Percentiles rank a stretch among this genome's conserved stretches.
Conservation (phyloP, 768 basidiomycete species). For the Termitomyces sp. region DNA sequence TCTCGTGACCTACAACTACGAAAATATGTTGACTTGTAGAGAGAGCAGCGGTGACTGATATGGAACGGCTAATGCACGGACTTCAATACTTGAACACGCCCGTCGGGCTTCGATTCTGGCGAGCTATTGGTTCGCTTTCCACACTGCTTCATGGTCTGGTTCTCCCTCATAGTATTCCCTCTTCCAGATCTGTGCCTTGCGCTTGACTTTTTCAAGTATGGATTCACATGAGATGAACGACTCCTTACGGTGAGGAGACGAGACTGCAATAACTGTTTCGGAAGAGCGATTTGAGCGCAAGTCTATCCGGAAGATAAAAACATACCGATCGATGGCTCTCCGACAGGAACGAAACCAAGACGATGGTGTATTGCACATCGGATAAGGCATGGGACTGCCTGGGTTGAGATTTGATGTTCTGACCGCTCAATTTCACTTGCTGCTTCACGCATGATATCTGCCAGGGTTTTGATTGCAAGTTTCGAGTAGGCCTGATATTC, state of each 20-base stretch:
- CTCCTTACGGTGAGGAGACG: conserved; percentile 78
- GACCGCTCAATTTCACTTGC: conserved; percentile 36
- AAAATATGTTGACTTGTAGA: background rate
- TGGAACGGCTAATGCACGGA: background rate
- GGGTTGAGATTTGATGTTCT: conserved; percentile 27
- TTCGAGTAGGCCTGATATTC: conserved; percentile 84
- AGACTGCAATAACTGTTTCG: conserved; percentile 65
- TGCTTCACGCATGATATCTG: conserved; percentile 46
- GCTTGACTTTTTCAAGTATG: conserved; percentile 83
- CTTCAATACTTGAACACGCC: background rate
- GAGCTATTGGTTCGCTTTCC: conserved; percentile 55
- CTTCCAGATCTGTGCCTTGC: conserved; percentile 87
- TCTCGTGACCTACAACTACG: background rate
- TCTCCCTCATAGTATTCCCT: conserved; percentile 79
- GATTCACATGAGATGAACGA: conserved; percentile 76
- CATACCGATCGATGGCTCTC: conserved; percentile 66
- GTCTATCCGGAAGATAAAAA: background rate
- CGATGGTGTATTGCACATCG: conserved; percentile 69
- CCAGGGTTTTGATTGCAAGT: conserved; percentile 74
- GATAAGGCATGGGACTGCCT: conserved; percentile 33
- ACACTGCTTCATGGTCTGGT: conserved; percentile 53
- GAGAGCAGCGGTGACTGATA: background rate
- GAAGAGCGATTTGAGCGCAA: background rate
- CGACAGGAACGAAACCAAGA: conserved; percentile 70
- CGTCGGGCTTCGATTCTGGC: background rate